phyloP scores from a whole-genome alignment of 83 land plant species.

The Isoetes engelmannii region DNA sequence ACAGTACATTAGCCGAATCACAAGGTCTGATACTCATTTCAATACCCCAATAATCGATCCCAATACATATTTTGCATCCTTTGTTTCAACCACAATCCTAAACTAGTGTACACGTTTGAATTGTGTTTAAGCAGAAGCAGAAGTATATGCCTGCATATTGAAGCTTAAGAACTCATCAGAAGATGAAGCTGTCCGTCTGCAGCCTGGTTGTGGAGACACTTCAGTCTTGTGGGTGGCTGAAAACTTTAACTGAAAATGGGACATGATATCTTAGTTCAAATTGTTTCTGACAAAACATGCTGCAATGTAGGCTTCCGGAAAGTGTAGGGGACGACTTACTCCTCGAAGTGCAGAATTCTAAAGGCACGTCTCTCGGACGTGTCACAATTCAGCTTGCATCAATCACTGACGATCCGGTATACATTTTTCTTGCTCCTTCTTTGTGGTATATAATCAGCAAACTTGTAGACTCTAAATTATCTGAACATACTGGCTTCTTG shows the following conservation, averaged over 20 bases:
- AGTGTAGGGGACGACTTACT: slow-evolving; percentile 63
- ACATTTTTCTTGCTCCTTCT: slow-evolving; percentile 9
- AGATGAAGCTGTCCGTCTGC: slow-evolving; percentile 54
- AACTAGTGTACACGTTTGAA: too few species aligned
- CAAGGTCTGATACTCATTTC: slow-evolving; percentile 43
- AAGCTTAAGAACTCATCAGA: slow-evolving; percentile 62
- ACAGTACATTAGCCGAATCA: slow-evolving; percentile 47
- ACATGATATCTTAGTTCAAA: too few species aligned
- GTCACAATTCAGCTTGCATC: slow-evolving; percentile 52
- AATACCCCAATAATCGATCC: background rate
- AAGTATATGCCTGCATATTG: slow-evolving; percentile 53
- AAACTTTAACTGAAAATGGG: too few species aligned
- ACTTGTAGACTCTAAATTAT: too few species aligned
- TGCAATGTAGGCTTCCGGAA: slow-evolving; percentile 67
- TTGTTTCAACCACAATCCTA: too few species aligned
- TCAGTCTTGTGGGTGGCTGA: slow-evolving; percentile 63
- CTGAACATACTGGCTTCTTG: too few species aligned
- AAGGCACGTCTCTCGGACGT: slow-evolving; percentile 47
- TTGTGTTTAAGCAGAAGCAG: slow-evolving; percentile 27
- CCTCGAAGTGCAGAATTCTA: slow-evolving; percentile 59
- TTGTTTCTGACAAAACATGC: too few species aligned
- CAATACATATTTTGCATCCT: background rate
- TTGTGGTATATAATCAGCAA: background rate
- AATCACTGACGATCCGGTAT: slow-evolving; percentile 58
- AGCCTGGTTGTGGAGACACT: slow-evolving; percentile 71